A percentile compares a stretch with the other conserved stretches of the same genome.
phyloP scores from a whole-genome alignment of 768 basidiomycete genomes.

The Neoboletus magnificus region DNA sequence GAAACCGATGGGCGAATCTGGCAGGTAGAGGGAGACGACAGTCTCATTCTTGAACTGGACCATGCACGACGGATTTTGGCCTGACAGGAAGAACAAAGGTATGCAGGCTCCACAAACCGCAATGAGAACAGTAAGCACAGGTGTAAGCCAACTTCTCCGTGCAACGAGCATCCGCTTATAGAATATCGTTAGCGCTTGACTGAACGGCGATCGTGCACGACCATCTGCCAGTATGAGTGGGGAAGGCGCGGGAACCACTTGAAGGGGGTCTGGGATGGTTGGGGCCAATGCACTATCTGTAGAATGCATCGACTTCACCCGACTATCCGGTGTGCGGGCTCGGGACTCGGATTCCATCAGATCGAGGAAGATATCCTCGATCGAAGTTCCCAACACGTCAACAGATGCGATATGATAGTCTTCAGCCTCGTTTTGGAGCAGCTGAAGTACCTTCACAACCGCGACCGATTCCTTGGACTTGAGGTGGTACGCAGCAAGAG shows the following conservation, averaged over 20 bases:
- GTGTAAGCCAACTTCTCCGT: slow-evolving; percentile 67
- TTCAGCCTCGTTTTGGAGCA: slow-evolving; percentile 46
- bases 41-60: slow-evolving; percentile 36
- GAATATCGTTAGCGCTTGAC: slow-evolving; percentile 71
- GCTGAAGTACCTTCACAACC: slow-evolving; percentile 54
- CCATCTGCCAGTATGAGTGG: slow-evolving; percentile 42
- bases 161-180: slow-evolving; percentile 64
- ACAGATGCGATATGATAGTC: slow-evolving; percentile 47
- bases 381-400: slow-evolving; percentile 68
- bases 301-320: slow-evolving; percentile 18
- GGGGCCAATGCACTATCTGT: background rate
- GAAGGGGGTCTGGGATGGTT: background rate
- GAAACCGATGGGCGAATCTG: slow-evolving; percentile 40
- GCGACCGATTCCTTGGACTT: slow-evolving; percentile 53
- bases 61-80: slow-evolving; percentile 50
- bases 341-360: slow-evolving; percentile 50
- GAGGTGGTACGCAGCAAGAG: slow-evolving; percentile 52
- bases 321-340: slow-evolving; percentile 24
- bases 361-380: slow-evolving; percentile 79
- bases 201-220: slow-evolving; percentile 50
- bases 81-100: slow-evolving; percentile 61
- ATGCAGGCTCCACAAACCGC: slow-evolving; percentile 63
- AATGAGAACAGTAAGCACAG: slow-evolving; percentile 49
- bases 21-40: slow-evolving; percentile 52
- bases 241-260: background rate